Evolutionary conservation across 2,329 filamentous ascomycete genomes (phyloP).

Genomic region (Arthrobotrys pseudoclavata): DNA sequence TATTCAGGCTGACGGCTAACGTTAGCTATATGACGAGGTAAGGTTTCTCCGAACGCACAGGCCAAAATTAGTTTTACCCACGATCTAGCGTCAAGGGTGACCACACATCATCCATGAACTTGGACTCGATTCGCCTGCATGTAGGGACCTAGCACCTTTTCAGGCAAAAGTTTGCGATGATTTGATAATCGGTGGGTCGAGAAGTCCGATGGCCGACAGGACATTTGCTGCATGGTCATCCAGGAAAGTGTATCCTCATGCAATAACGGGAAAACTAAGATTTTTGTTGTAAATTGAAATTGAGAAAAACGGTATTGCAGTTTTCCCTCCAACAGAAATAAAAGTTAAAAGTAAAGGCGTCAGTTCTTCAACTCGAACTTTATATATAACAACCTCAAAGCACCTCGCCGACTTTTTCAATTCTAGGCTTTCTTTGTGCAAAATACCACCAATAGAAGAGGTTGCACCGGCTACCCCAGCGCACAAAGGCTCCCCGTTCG

Average conservation of each 20-base stretch:
- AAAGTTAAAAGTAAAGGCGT: conserved; percentile 23
- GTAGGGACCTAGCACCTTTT: conserved; percentile 30
- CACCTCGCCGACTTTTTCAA: no score
- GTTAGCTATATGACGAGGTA: conserved; percentile 14
- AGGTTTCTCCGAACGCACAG: conserved; percentile 53
- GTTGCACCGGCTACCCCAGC: neutral
- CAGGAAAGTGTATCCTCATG: neutral
- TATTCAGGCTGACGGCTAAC: neutral
- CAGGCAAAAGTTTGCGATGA: conserved; percentile 36
- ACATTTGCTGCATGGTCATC: neutral
- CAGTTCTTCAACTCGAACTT: neutral
- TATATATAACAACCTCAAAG: neutral
- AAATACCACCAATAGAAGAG: conserved; percentile 8
- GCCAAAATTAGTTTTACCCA: conserved; percentile 22
- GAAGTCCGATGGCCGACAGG: conserved; percentile 44
- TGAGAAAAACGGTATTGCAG: no score
- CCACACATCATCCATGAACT: neutral
- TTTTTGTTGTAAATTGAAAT: no score
- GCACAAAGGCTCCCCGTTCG: neutral
- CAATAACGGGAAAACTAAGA: conserved; percentile 9
- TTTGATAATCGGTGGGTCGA: conserved; percentile 48
- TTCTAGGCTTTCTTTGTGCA: conserved; percentile 5
- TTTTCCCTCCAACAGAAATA: neutral
- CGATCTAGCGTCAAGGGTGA: conserved; percentile 20
- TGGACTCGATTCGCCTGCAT: conserved; percentile 12